Evolutionary conservation across 208 protist species (phyloP).

Genomic region (Wallacemonas collosoma): DNA sequence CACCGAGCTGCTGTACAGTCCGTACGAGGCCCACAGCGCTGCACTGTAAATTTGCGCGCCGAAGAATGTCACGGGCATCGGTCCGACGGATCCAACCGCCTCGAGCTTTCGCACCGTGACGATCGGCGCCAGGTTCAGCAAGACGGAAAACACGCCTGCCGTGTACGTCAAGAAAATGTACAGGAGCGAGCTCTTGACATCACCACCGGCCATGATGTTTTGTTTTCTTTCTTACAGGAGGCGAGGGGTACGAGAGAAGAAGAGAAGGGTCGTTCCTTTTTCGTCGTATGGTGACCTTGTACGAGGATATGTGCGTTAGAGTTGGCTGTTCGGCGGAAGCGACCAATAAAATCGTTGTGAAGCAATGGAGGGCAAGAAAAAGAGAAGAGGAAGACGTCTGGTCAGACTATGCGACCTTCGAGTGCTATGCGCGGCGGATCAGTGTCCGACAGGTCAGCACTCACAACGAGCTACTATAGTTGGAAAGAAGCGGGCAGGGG

Average conservation of each 20-base stretch:
- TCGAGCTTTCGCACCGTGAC: conserved; percentile 51
- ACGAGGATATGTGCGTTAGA: no score
- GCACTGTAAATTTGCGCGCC: conserved; percentile 58
- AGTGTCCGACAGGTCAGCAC: no score
- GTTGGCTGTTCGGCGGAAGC: no score
- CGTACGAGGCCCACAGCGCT: conserved; percentile 61
- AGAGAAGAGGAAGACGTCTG: no score
- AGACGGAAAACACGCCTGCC: conserved; percentile 43
- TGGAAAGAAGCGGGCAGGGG: no score
- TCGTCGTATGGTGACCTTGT: no score
- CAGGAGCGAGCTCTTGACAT: conserved; percentile 21
- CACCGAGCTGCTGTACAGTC: conserved; percentile 34
- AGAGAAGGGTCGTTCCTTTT: no score
- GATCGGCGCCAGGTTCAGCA: conserved; percentile 53
- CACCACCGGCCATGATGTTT: conserved; percentile 28
- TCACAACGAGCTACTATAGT: no score
- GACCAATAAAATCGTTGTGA: no score
- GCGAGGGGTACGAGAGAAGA: not conserved
- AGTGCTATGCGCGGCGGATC: no score
- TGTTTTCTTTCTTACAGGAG: conserved; percentile 11
- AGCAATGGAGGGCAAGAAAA: no score
- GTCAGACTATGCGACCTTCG: no score
- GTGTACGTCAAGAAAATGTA: conserved; percentile 51
- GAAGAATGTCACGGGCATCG: conserved; percentile 61
- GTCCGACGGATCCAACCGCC: conserved; percentile 45